Base-by-base conservation (phyloP, 1,284 basidiomycete genomes). In the Inonotus obliquus region DNA sequence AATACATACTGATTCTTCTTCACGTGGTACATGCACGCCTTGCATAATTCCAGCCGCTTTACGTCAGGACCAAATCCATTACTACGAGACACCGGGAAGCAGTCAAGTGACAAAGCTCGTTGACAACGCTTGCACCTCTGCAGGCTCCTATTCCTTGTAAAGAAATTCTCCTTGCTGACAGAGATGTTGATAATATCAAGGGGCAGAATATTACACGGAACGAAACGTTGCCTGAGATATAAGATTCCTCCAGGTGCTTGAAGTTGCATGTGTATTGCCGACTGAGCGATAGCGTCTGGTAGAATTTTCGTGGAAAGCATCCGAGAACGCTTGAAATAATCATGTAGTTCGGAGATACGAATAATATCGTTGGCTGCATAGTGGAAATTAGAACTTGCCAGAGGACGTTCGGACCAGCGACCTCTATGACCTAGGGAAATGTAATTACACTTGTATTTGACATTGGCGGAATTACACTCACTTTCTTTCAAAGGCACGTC, bases 341-440 rank as follows among this genome's bases (percentile, higher is more conserved):
- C 19, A 13, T 49, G 47, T 25, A 59, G 57, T 19, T 49, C 37
- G 17, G 57, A 59, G 11, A 59, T 59, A 17, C 57, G 57, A 32
- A 52, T 25, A 39, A 59, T 59, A 19, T 59, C 57, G 48, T 59
- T 59, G 11, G 29, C 19, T 6, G 57, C 47, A 49, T 59, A 59
- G 44, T 23, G 44, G 11, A 41, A 27, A 19, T 59, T 47, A 21
- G 35, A 51, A 13, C 23, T 1, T 19, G 14, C 9, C 13, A 59
- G 47, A 19, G 57, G 57, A 2, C 57, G 17, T 38, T 38, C 37
- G 23, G 35, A n/a, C 57, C 57, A 59, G 11, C 37, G 25, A 11
- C 48, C 48, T 17, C 25, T 38, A 25, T 59, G 47, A 51, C 35
- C 57, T 59, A 25, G 17, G 27, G n/a, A 25, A 14, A 27, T 14